Percentiles rank a stretch among this genome's conserved stretches.
These are phyloP conservation scores for Euclidium syriacum DNA, from an alignment of 345 rosid species.

Conservation along the genomic window DNA sequence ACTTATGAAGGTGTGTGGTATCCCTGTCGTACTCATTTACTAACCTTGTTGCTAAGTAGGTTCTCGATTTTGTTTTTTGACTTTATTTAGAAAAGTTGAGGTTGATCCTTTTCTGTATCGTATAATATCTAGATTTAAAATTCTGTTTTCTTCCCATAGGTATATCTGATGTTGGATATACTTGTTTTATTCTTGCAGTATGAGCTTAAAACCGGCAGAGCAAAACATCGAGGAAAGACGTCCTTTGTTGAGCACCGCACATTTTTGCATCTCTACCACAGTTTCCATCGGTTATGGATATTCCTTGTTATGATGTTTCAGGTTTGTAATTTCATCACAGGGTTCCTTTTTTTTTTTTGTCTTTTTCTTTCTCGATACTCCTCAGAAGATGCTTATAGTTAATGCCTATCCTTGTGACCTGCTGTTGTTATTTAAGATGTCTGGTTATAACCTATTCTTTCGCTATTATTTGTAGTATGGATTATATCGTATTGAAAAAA, in stretches of 20 bases:
- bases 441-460: slow-evolving; percentile 4
- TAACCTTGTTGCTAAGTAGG: slow-evolving; percentile 7
- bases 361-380: not conserved
- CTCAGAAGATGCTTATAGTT: not conserved
- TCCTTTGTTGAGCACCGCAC: slow-evolving; percentile 97
- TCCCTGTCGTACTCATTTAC: slow-evolving; percentile 8
- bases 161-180: slow-evolving; percentile 14
- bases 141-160: not conserved
- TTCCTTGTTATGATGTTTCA: slow-evolving; percentile 97
- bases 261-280: slow-evolving; percentile 91
- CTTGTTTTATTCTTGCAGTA: slow-evolving; percentile 41
- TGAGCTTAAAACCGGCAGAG: slow-evolving; percentile 58
- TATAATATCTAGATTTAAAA: slow-evolving; percentile 5
- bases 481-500: not conserved
- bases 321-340: slow-evolving; percentile 40
- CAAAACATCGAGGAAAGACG: slow-evolving; percentile 75
- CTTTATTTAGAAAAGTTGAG: not conserved
- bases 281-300: slow-evolving; percentile 98
- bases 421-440: not conserved
- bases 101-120: not conserved
- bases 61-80: not conserved
- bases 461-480: not conserved
- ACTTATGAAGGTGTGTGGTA: slow-evolving; percentile 11
- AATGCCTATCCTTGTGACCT: slow-evolving; percentile 4
- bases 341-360: slow-evolving; percentile 8